Conservation (phyloP, 306 rosid species). For the Pterocarpus macrocarpus region DNA sequence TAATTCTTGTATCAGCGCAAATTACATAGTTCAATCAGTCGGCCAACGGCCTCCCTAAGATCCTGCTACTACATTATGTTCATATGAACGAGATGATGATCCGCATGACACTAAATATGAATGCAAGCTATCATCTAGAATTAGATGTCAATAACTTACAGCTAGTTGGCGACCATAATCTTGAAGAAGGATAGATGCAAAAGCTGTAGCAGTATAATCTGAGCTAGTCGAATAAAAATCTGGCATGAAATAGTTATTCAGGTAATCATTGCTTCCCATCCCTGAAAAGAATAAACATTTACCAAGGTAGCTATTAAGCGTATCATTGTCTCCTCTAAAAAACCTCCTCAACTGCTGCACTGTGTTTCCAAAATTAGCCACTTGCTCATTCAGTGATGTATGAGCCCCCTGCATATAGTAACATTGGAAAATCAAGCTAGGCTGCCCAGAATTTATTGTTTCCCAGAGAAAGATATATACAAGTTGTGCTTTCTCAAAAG, state of each 20-base stretch:
- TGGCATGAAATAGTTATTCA: slow-evolving; percentile 90
- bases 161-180: slow-evolving; percentile 72
- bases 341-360: slow-evolving; percentile 68
- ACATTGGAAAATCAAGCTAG: slow-evolving; percentile 9
- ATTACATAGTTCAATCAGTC: too few species aligned
- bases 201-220: slow-evolving; percentile 64
- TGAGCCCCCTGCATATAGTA: slow-evolving; percentile 73
- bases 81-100: background rate
- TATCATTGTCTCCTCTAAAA: slow-evolving; percentile 70
- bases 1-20: too few species aligned
- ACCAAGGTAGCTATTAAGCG: slow-evolving; percentile 63
- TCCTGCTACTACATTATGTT: background rate
- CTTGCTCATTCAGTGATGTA: slow-evolving; percentile 75
- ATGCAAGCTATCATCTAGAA: background rate
- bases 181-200: slow-evolving; percentile 69
- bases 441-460: background rate
- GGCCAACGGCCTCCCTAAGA: background rate
- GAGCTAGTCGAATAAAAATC: slow-evolving; percentile 74
- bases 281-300: slow-evolving; percentile 83
- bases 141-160: slow-evolving; percentile 48
- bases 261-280: slow-evolving; percentile 94
- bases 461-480: background rate
- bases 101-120: background rate
- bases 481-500: background rate
- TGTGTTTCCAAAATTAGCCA: slow-evolving; percentile 66